A percentile compares a stretch with the other conserved stretches of the same genome.
Evolutionary conservation across 2,329 filamentous ascomycete species (phyloP).

Genomic region (Beauveria pseudobassiana): DNA sequence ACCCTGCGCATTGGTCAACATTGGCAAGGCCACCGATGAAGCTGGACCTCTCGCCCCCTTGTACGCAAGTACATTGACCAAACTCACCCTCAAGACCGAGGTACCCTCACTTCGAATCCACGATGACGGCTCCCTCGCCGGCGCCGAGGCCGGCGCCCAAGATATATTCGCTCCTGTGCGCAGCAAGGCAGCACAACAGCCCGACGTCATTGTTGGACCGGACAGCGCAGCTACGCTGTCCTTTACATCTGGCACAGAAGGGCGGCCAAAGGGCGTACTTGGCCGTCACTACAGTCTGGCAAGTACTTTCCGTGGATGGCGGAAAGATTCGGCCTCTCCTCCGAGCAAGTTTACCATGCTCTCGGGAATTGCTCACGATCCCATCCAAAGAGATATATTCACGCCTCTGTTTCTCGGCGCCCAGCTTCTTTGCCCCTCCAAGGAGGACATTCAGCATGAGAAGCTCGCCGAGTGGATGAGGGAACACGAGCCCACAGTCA

Average conservation of each 20-base stretch:
- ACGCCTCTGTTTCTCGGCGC: constrained; percentile 84
- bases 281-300: constrained; percentile 81
- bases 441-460: constrained; percentile 82
- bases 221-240: constrained; percentile 72
- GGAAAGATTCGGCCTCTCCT: constrained; percentile 65
- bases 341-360: constrained; percentile 74
- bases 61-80: constrained; percentile 60
- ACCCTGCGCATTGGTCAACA: constrained; percentile 59
- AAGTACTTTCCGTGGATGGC: constrained; percentile 93
- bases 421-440: constrained; percentile 67
- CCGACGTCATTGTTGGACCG: constrained; percentile 73
- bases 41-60: constrained; percentile 34
- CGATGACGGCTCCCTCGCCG: constrained; percentile 64
- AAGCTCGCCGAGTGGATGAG: constrained; percentile 83
- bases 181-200: constrained; percentile 42
- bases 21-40: constrained; percentile 64
- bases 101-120: constrained; percentile 66
- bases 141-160: constrained; percentile 43
- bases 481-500: constrained; percentile 65
- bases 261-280: constrained; percentile 75
- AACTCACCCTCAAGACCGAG: constrained; percentile 60
- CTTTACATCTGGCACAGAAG: constrained; percentile 70
- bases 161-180: constrained; percentile 29
- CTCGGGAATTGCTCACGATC: constrained; percentile 67
- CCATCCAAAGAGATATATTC: constrained; percentile 70